These are phyloP conservation scores for Cardiospermum halicacabum DNA, from an alignment of 345 rosid genomes.

Conservation along the genomic window DNA sequence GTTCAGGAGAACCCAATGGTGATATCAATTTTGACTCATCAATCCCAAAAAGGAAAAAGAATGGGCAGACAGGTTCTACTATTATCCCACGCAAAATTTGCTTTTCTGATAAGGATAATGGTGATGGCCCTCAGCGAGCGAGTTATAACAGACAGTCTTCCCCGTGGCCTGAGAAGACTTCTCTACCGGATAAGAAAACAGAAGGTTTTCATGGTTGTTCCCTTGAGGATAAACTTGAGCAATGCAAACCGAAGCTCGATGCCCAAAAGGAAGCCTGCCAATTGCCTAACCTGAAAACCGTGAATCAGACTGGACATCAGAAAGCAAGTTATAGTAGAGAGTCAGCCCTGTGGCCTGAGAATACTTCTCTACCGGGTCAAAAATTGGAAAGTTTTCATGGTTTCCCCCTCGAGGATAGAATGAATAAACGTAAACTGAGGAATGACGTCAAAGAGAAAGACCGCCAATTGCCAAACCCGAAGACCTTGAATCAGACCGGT, in stretches of 20 bases:
- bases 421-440: constrained; percentile 20
- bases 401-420: constrained; percentile 24
- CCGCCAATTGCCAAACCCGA: constrained; percentile 25
- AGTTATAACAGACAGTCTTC: constrained; percentile 29
- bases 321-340: constrained; percentile 31
- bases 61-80: constrained; percentile 29
- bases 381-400: constrained; percentile 28
- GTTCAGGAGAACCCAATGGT: constrained; percentile 24
- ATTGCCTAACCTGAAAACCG: constrained; percentile 28
- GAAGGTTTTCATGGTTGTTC: constrained; percentile 23
- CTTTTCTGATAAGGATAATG: constrained; percentile 31
- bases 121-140: constrained; percentile 33
- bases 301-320: constrained; percentile 32
- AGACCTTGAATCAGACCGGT: constrained; percentile 30
- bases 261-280: constrained; percentile 29
- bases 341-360: constrained; percentile 32
- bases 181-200: constrained; percentile 33
- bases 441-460: constrained; percentile 28
- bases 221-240: constrained; percentile 27
- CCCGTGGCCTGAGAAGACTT: constrained; percentile 38
- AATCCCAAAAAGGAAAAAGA: constrained; percentile 34
- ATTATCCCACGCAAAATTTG: constrained; percentile 37
- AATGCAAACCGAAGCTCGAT: constrained; percentile 19
- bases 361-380: constrained; percentile 39
- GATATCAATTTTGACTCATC: constrained; percentile 31